Evolutionary conservation across 805 yeast species (phyloP).

Genomic region (Lipomyces kockii): DNA sequence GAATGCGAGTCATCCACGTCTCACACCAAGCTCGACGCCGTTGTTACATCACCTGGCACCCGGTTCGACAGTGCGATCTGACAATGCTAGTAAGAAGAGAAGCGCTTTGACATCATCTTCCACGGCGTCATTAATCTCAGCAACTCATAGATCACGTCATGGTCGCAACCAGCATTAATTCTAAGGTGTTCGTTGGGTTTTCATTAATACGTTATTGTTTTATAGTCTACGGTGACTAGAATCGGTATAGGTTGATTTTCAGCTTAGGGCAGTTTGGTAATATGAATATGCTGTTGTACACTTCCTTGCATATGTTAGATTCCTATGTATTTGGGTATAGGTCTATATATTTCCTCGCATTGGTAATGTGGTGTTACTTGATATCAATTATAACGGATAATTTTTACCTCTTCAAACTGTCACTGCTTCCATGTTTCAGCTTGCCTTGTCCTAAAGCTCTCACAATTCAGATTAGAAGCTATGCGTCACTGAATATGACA

Average conservation of each 20-base stretch:
- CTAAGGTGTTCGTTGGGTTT: background rate
- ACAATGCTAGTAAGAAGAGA: background rate
- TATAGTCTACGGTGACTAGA: background rate
- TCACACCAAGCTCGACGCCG: background rate
- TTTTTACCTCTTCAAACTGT: background rate
- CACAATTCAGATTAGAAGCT: background rate
- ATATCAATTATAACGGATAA: background rate
- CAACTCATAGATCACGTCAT: background rate
- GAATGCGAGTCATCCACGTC: background rate
- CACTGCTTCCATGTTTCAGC: background rate
- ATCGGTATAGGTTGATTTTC: background rate
- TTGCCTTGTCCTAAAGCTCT: background rate
- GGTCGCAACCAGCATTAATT: background rate
- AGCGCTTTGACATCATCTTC: background rate
- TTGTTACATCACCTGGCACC: background rate
- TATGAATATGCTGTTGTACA: background rate
- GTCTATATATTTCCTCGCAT: background rate
- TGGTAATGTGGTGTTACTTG: background rate
- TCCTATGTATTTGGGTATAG: background rate
- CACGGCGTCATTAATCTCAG: background rate
- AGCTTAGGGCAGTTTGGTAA: background rate
- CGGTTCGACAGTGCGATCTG: background rate
- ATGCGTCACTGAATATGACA: background rate
- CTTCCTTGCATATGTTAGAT: background rate
- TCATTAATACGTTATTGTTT: background rate